Base-by-base conservation (phyloP, 805 yeast genomes). In the Diddensiella caesifluorescens region DNA sequence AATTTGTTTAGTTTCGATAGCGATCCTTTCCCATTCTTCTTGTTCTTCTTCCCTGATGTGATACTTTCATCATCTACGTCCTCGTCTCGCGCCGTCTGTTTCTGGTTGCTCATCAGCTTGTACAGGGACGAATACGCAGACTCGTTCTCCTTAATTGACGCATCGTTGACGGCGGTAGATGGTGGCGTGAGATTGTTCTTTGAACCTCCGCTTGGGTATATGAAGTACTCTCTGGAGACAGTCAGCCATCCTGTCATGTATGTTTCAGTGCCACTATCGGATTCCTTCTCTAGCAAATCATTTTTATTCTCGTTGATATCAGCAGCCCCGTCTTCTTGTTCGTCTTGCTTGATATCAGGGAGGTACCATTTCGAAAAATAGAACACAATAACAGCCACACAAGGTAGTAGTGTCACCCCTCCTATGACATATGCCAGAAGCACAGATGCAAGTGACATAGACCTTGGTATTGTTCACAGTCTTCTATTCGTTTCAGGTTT, bases 401-500 rank as follows among this genome's bases (percentile, higher is more conserved):
- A 46, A 1, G 95, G 95, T 18, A 86, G 60, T 48, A 89, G 76
- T 0, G 96, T 86, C 5, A 87, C 38, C 0, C 96, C 96, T 4
- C 97, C 97, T 2, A 83, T 33, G 1, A 86, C 38, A 56, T 86
- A 87, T 0, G 72, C 65, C 15, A 67, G 16, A 22, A 34, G 12
- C 9, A 34, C 21, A 9, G 12, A 27, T 6, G 23, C 13, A 10
- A 34, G 19, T 10, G n/a, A 6, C 35, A 32, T 32, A 13, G 33
- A n/a, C n/a, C n/a, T n/a, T n/a, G n/a, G n/a, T n/a, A n/a, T n/a
- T n/a, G n/a, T n/a, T n/a, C n/a, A n/a, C n/a, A n/a, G n/a, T n/a
- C n/a, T n/a, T n/a, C n/a, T n/a, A n/a, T n/a, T n/a, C n/a, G n/a
- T n/a, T n/a, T n/a, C n/a, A n/a, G n/a, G n/a, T n/a, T n/a, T n/a